Conservation (phyloP, 352 stramenopile species). For the Globisporangium spiculum region DNA sequence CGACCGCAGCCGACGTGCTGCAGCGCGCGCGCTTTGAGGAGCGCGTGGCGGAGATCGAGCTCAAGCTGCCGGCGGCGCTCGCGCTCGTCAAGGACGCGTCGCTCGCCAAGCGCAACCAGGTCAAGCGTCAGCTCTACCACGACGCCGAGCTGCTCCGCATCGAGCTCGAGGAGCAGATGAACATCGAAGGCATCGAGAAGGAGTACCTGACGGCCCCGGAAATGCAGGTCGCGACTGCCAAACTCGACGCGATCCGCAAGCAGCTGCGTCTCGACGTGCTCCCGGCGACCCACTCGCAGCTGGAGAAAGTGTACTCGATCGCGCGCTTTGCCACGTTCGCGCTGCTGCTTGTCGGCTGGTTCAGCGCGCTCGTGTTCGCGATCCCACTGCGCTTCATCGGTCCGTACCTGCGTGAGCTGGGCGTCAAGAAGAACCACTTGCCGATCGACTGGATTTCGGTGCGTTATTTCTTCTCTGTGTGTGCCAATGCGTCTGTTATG, state of each 20-base stretch:
- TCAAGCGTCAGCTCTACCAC: slow-evolving; percentile 59
- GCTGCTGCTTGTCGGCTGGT: slow-evolving; percentile 73
- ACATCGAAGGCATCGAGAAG: slow-evolving; percentile 58
- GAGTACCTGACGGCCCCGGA: slow-evolving; percentile 45
- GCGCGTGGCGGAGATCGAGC: slow-evolving; percentile 50
- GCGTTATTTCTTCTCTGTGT: slow-evolving; percentile 9
- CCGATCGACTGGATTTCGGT: slow-evolving; percentile 73
- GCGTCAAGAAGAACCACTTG: slow-evolving; percentile 75
- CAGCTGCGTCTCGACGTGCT: slow-evolving; percentile 66
- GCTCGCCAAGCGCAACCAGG: slow-evolving; percentile 75
- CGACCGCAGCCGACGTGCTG: slow-evolving; percentile 53
- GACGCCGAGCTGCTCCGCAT: slow-evolving; percentile 74
- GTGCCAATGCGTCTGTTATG: not conserved
- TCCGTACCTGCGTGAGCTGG: slow-evolving; percentile 43
- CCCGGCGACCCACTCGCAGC: slow-evolving; percentile 30
- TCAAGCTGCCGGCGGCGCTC: slow-evolving; percentile 43
- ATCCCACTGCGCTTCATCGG: slow-evolving; percentile 68
- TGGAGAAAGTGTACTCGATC: slow-evolving; percentile 66
- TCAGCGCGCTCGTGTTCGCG: slow-evolving; percentile 60
- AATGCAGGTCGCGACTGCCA: slow-evolving; percentile 46
- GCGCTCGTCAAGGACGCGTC: slow-evolving; percentile 33
- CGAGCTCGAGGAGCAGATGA: slow-evolving; percentile 77
- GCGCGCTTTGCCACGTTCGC: slow-evolving; percentile 62
- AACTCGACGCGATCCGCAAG: slow-evolving; percentile 60
- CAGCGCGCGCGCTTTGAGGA: slow-evolving; percentile 51